phyloP scores from a whole-genome alignment of 148 eudicot species.

The Amaranthus palmeri region DNA sequence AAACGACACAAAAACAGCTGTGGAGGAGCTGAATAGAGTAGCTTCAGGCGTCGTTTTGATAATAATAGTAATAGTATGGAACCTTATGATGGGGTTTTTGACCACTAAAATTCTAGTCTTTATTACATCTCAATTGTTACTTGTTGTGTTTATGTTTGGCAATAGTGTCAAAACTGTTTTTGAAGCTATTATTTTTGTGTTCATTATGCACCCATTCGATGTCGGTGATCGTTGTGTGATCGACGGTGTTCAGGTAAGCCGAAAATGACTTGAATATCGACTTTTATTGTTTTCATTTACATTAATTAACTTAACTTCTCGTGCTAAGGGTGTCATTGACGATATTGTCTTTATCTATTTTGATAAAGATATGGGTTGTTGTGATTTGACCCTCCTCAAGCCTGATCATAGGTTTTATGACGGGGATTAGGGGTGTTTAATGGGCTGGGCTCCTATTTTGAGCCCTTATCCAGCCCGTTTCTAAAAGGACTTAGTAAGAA shows the following conservation, averaged over 20 bases:
- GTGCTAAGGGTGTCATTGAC: too few species aligned
- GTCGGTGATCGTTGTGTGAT: constrained; percentile 84
- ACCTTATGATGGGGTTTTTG: constrained; percentile 64
- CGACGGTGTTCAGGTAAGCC: constrained; percentile 72
- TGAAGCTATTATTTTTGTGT: constrained; percentile 31
- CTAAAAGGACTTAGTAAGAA: too few species aligned
- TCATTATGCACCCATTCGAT: not conserved
- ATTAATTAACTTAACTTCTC: too few species aligned
- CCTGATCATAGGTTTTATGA: too few species aligned
- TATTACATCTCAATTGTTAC: constrained; percentile 60
- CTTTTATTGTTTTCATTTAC: too few species aligned
- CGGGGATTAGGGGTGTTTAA: too few species aligned
- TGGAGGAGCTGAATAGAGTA: constrained; percentile 65
- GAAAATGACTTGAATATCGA: not conserved
- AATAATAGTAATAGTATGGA: constrained; percentile 47
- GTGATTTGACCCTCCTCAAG: too few species aligned
- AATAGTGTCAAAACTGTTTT: constrained; percentile 56
- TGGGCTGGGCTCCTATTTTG: too few species aligned
- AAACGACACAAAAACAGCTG: constrained; percentile 83
- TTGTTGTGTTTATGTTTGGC: constrained; percentile 61
- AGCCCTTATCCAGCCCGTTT: too few species aligned
- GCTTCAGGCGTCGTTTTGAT: constrained; percentile 38
- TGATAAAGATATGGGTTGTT: too few species aligned
- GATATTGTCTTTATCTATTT: too few species aligned
- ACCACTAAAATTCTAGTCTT: constrained; percentile 63